Conservation (phyloP, 208 protist genomes). For the Crithidia brevicula region DNA sequence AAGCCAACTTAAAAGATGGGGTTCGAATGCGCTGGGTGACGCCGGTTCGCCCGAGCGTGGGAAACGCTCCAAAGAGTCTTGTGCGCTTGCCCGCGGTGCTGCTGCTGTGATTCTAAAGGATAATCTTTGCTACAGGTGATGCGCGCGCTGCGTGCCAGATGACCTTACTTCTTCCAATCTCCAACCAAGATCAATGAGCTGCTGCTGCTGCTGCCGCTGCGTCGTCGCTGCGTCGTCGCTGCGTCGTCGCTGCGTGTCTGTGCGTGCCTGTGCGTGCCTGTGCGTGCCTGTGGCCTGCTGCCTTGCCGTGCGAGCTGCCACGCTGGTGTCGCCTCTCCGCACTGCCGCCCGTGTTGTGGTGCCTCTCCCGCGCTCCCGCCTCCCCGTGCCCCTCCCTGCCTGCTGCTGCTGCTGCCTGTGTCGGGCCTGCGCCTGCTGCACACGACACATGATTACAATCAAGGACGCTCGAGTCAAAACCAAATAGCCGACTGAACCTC, state of each 20-base stretch:
- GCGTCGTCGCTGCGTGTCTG: no score
- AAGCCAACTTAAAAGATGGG: conserved; percentile 8
- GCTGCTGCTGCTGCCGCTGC: background rate
- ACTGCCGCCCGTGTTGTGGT: background rate
- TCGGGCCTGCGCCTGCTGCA: background rate
- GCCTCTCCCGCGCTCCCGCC: background rate
- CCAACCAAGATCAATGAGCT: conserved; percentile 18
- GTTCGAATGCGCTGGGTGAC: conserved; percentile 56
- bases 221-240: no score
- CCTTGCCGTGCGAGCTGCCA: background rate
- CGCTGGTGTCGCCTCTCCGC: background rate
- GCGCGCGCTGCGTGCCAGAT: conserved; percentile 9
- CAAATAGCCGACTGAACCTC: conserved; percentile 25
- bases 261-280: background rate
- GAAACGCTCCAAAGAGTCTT: conserved; percentile 59
- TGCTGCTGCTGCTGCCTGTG: background rate
- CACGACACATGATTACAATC: conserved; percentile 33
- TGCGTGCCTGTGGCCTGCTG: background rate
- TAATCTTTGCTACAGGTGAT: conserved; percentile 16
- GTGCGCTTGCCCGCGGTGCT: conserved; percentile 11
- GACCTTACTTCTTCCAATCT: conserved; percentile 14
- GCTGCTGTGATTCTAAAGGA: conserved; percentile 14
- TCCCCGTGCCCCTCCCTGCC: background rate
- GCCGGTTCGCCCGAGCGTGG: conserved; percentile 43
- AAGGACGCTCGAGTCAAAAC: conserved; percentile 38